phyloP scores from a whole-genome alignment of 495 filamentous ascomycete species.

The Astrocystis sublimbata region DNA sequence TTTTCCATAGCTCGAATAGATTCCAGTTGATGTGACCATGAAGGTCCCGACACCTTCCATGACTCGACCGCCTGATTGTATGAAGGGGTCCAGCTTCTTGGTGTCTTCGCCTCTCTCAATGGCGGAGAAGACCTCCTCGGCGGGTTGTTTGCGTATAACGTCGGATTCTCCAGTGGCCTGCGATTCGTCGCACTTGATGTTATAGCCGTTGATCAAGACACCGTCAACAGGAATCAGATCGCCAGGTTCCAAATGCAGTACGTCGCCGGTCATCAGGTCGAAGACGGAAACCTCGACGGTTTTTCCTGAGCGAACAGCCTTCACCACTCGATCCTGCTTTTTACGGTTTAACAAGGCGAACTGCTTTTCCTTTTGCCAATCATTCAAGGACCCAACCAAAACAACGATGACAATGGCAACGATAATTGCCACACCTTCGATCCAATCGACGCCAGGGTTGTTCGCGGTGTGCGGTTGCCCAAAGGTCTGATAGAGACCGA shows the following conservation, averaged over 20 bases:
- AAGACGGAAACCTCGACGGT: conserved; percentile 69
- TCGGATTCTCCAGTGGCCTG: conserved; percentile 87
- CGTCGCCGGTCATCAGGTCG: conserved; percentile 71
- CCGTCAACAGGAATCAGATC: conserved; percentile 78
- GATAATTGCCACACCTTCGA: conserved; percentile 78
- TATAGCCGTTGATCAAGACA: conserved; percentile 68
- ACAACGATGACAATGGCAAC: conserved; percentile 77
- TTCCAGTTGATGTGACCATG: conserved; percentile 80
- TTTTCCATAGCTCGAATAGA: conserved; percentile 87
- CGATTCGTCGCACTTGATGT: conserved; percentile 79
- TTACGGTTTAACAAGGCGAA: conserved; percentile 77
- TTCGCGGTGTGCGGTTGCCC: conserved; percentile 44
- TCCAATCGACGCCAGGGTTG: conserved; percentile 64
- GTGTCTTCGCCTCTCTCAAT: conserved; percentile 74
- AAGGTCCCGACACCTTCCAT: conserved; percentile 89
- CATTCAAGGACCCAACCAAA: conserved; percentile 70
- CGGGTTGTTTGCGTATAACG: conserved; percentile 68
- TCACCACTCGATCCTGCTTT: conserved; percentile 79
- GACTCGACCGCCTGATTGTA: conserved; percentile 88
- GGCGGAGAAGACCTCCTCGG: conserved; percentile 75
- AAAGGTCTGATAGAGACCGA: conserved; percentile 71
- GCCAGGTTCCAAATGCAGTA: conserved; percentile 72
- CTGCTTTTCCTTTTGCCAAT: conserved; percentile 78
- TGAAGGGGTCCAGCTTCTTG: conserved; percentile 91
- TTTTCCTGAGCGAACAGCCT: conserved; percentile 74